Base-by-base conservation (phyloP, 1,139 yeast genomes). In the Candida buenavistaensis region DNA sequence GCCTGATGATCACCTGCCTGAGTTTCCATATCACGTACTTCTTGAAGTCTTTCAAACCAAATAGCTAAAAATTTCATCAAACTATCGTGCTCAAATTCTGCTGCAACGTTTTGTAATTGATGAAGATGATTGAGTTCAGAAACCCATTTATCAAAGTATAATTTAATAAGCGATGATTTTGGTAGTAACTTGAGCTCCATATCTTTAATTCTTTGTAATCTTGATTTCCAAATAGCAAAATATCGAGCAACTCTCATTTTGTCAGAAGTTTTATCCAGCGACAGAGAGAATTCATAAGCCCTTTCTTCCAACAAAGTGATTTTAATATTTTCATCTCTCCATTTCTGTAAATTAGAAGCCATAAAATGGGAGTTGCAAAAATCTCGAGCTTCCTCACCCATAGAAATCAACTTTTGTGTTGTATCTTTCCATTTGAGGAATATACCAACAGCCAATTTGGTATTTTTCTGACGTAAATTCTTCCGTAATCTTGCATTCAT, bases 1-100 rank as follows among this genome's bases (percentile, higher is more conserved):
- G 58, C 63, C 6, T 54, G 20, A 24, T 48, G 44, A 12, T 61
- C 63, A 11, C 66, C 67, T 2, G 60, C 62, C 3, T 57, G 38
- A 7, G 62, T 64, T 3, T 49, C 40, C 26, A 67, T 43, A 14
- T 55, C 43, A 5, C 42, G 11, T 6, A 11, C 9, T 6, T 26
- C 27, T 15, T 26, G 35, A 4, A 26, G 8, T n/a, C 16, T 22
- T 17, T 26, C 23, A 12, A 21, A 27, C 35, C 35, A 31, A n/a
- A 25, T n/a, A n/a, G 6, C 16, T 15, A 26, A 17, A n/a, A 14
- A 37, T 64, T 65, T 29, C n/a, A 19, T 10, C n/a, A 12, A 14
- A n/a, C 23, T 38, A 2, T 42, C 39, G 1, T 39, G 32, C 24
- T 57, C 54, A 41, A 67, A 65, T 0, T 40, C 40, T 2, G 30